phyloP scores from a whole-genome alignment of 768 basidiomycete genomes.

The Rhizopogon roseolus region DNA sequence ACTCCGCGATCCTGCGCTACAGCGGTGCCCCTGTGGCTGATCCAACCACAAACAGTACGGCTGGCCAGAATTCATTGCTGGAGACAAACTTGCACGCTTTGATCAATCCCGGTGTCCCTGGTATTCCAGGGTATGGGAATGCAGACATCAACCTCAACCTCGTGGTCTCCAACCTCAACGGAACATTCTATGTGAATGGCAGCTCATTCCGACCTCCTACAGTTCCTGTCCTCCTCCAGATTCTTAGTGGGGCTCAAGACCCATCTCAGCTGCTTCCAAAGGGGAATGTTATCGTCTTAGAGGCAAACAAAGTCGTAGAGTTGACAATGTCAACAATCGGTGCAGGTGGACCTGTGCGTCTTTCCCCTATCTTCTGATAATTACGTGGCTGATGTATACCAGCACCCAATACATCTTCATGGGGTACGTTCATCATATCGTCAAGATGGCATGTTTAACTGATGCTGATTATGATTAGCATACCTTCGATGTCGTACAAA shows the following conservation, averaged over 20 bases:
- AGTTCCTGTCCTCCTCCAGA: slow-evolving; percentile 16
- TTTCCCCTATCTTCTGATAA: neutral
- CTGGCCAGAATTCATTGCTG: slow-evolving; percentile 6
- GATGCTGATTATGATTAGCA: slow-evolving; percentile 16
- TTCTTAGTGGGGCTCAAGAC: slow-evolving; percentile 15
- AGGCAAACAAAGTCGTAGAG: slow-evolving; percentile 10
- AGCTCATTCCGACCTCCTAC: slow-evolving; percentile 5
- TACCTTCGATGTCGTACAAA: slow-evolving; percentile 30
- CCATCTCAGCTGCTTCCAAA: slow-evolving; percentile 10
- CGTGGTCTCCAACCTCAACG: neutral
- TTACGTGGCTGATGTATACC: neutral
- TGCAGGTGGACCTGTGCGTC: slow-evolving; percentile 27
- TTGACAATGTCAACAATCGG: slow-evolving; percentile 14
- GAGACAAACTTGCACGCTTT: slow-evolving; percentile 17
- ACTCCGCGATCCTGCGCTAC: slow-evolving; percentile 15
- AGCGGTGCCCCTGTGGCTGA: slow-evolving; percentile 18
- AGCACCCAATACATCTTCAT: slow-evolving; percentile 20
- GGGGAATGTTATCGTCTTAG: slow-evolving; percentile 13
- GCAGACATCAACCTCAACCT: slow-evolving; percentile 23
- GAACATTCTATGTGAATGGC: slow-evolving; percentile 7
- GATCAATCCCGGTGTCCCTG: slow-evolving; percentile 16
- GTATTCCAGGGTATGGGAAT: slow-evolving; percentile 13
- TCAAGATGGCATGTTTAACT: neutral
- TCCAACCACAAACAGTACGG: slow-evolving; percentile 20
- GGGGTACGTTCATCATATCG: slow-evolving; percentile 6